Percentiles rank a stretch among this genome's conserved stretches.
These are phyloP conservation scores for Eutrema heterophyllum DNA, from an alignment of 345 rosid genomes.

Conservation along the genomic window DNA sequence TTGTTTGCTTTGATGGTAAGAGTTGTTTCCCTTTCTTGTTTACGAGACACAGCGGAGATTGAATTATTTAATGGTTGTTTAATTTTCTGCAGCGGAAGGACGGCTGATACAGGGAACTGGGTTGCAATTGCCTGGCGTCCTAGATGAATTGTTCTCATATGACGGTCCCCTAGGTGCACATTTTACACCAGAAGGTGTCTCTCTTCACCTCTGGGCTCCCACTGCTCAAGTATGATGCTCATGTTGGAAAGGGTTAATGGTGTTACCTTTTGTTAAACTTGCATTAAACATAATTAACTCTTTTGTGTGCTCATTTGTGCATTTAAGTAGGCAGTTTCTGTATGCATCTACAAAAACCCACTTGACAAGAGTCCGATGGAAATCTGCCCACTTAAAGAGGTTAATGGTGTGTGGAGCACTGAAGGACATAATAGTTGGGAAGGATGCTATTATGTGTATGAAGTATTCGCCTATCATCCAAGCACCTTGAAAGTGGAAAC, in stretches of 20 bases:
- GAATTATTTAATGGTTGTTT: not conserved
- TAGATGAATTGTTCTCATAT: constrained; percentile 79
- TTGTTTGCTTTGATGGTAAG: constrained; percentile 58
- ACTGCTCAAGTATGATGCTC: constrained; percentile 69
- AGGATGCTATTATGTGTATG: constrained; percentile 79
- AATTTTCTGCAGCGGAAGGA: constrained; percentile 49
- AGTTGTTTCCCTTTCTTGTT: not conserved
- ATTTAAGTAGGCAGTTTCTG: constrained; percentile 56
- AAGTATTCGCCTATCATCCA: constrained; percentile 77
- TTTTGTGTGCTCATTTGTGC: constrained; percentile 25
- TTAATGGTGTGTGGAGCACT: constrained; percentile 71
- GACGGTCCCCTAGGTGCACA: constrained; percentile 87
- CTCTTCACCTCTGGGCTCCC: constrained; percentile 84
- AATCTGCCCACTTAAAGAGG: constrained; percentile 48
- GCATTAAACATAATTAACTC: not conserved
- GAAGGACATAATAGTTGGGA: constrained; percentile 70
- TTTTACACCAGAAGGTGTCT: constrained; percentile 48
- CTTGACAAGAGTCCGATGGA: constrained; percentile 46
- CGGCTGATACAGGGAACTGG: constrained; percentile 57
- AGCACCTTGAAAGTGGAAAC: constrained; percentile 68
- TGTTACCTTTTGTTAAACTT: not conserved
- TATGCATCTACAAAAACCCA: constrained; percentile 49
- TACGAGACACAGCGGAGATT: not conserved
- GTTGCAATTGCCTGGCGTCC: constrained; percentile 77
- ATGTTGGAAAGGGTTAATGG: not conserved